These are phyloP conservation scores for Acanthamoeba triangularis DNA, from an alignment of 208 protist genomes.

Conservation along the genomic window DNA sequence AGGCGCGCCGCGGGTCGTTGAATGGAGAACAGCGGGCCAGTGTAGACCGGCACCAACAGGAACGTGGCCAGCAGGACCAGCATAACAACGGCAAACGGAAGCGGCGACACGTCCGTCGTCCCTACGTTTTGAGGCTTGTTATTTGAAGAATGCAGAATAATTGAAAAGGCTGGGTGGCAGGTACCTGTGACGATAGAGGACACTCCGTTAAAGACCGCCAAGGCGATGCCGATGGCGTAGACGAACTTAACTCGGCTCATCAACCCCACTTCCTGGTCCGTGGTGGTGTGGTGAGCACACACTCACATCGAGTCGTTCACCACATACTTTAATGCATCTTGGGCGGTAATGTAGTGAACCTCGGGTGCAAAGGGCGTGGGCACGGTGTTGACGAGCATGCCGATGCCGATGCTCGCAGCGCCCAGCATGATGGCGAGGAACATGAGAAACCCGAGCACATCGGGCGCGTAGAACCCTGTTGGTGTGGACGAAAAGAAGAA, in stretches of 20 bases:
- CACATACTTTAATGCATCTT: not conserved
- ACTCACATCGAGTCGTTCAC: not conserved
- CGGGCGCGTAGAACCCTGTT: conserved; percentile 26
- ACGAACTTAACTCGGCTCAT: not conserved
- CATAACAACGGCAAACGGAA: conserved; percentile 8
- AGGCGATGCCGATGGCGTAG: not conserved
- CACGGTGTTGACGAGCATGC: conserved; percentile 33
- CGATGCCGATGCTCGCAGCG: not conserved
- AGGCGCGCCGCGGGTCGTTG: not conserved
- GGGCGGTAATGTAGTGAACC: not conserved
- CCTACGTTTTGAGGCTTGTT: not conserved
- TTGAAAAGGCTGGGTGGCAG: not conserved
- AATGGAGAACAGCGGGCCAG: conserved; percentile 7
- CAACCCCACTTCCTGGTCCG: not conserved
- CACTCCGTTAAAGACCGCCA: conserved; percentile 11
- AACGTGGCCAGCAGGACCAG: not conserved
- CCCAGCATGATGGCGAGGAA: conserved; percentile 25
- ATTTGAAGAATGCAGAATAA: not conserved
- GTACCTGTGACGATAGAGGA: conserved; percentile 17
- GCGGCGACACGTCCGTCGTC: not conserved
- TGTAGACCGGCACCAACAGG: not conserved
- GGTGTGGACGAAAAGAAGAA: no score
- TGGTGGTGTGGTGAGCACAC: not conserved
- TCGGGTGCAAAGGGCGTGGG: not conserved
- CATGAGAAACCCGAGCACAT: not conserved